Evolutionary conservation across 345 rosid species (phyloP), one percentile per base, ranked within the genome.

Genomic region (Laguncularia racemosa): DNA sequence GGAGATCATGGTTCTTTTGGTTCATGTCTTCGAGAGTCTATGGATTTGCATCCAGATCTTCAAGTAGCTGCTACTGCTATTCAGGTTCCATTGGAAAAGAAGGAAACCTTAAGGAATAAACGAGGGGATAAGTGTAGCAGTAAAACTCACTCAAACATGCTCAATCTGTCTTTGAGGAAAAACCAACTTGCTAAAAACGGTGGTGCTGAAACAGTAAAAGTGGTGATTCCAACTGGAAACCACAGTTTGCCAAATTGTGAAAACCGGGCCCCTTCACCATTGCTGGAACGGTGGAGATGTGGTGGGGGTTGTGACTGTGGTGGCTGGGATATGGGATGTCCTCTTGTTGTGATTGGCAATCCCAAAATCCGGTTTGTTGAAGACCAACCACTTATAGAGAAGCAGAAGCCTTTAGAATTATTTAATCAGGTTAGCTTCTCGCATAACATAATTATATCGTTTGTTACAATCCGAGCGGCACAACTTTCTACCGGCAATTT

Each of bases 251-350:
- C 97, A 8, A 67, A 57, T 63, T 58, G 67, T 6, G 82, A 84
- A 53, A 76, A 70, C 67, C 72, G 6, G 17, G 86, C 88, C 55
- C 97, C 96, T 51, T 84, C 81, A 21, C 77, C 93, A 11, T 73
- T 95, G 76, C 80, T 87, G 14, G 80, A 85, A 40, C 76, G 99
- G 68, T 95, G 97, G 97, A 85, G 95, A 63, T 62, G 71, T 4
- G 95, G 97, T 2, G 97, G 99, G 65, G 91, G 96, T 6, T 95
- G 99, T 64, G 99, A 95, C 44, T 95, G 97, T 66, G 95, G 99
- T 43, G 97, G 97, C 66, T 95, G 99, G 99, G 99, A 95, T 78
- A 90, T 90, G 96, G 92, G 78, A 1, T 95, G 99, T 58, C 84
- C 95, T 16, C 92, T 95, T 38, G 69, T 78, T 15, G 84, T 90